Base-by-base conservation (phyloP, 164 flowering plant species). In the Euptelea pleiosperma region DNA sequence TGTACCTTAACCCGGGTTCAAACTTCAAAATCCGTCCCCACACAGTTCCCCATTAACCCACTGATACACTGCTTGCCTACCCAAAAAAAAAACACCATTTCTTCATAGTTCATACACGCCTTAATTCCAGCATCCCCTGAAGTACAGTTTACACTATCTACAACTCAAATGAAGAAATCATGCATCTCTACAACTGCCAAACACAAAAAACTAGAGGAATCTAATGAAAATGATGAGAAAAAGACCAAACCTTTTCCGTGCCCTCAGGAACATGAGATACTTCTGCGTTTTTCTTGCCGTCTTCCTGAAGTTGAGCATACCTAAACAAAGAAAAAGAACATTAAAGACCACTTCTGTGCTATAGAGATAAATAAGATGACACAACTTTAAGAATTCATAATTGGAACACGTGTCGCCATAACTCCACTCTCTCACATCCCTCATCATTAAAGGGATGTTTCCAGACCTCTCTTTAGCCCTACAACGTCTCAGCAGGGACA, bases 191-290 rank as follows among this genome's bases (percentile, higher is more conserved):
- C n/a, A 14, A 31, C 29, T 8, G 3, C 49, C 4, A 63, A 35
- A 55, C 16, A 60, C 47, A 16, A 7, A 2, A 30, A 15, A 51
- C 8, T 29, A 8, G 3, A 2, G 35, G 16, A 31, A 2, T 10
- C 9, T 1, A 18, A 29, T 7, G 11, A 29, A 45, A 33, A 14
- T 12, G 24, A 18, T 18, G 43, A 33, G 28, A 22, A 21, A 25
- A 22, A 24, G 7, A 8, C 8, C 55, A 62, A 10, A 85, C 91
- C 91, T 83, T 81, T 70, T 64, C 72, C 19, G 44, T 57, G 58
- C 35, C 74, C 64, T 30, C 57, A 55, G 75, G 60, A 28, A 44
- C 53, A 45, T 56, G 28, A 35, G 72, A 52, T 8, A 37, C 42
- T 70, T 75, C 81, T 22, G 30, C 63, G 59, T 24, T 39, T 22